These are phyloP conservation scores for Saraca asoca DNA, from an alignment of 331 rosid species.

Conservation along the genomic window DNA sequence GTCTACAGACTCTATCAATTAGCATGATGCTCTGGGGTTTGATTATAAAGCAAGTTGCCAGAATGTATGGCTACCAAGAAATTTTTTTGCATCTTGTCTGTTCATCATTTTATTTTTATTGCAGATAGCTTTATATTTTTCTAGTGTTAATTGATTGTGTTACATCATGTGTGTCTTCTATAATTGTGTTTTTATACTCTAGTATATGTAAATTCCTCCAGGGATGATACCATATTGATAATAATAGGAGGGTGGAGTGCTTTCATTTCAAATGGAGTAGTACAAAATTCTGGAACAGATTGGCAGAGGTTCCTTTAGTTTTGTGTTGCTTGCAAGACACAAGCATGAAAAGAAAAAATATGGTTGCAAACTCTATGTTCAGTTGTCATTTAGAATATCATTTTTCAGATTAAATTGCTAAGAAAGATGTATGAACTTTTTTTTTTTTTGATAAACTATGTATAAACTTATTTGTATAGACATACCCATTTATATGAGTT, in stretches of 20 bases:
- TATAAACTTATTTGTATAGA: no score
- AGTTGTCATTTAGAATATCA: no score
- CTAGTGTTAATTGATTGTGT: constrained; percentile 1
- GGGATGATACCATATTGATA: constrained; percentile 19
- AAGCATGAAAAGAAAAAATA: constrained; percentile 98
- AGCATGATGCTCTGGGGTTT: constrained; percentile 7
- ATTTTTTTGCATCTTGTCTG: constrained; percentile 11
- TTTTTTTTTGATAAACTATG: no score
- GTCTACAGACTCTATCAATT: constrained; percentile 14
- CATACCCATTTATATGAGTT: no score
- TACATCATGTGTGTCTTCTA: background rate
- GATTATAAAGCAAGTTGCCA: constrained; percentile 5
- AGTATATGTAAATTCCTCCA: constrained; percentile 23
- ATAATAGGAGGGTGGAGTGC: constrained; percentile 3
- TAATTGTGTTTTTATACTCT: constrained; percentile 11
- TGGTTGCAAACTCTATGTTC: background rate
- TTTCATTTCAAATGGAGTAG: no score
- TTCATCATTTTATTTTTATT: constrained; percentile 13
- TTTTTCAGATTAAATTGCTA: no score
- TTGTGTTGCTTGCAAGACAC: constrained; percentile 98
- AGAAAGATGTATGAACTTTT: no score
- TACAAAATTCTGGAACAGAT: no score
- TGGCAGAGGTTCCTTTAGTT: no score
- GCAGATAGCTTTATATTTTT: no score
- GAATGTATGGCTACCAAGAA: constrained; percentile 7